These are phyloP conservation scores for Nothopassalora personata DNA, from an alignment of 2,329 filamentous ascomycete species.

Conservation along the genomic window DNA sequence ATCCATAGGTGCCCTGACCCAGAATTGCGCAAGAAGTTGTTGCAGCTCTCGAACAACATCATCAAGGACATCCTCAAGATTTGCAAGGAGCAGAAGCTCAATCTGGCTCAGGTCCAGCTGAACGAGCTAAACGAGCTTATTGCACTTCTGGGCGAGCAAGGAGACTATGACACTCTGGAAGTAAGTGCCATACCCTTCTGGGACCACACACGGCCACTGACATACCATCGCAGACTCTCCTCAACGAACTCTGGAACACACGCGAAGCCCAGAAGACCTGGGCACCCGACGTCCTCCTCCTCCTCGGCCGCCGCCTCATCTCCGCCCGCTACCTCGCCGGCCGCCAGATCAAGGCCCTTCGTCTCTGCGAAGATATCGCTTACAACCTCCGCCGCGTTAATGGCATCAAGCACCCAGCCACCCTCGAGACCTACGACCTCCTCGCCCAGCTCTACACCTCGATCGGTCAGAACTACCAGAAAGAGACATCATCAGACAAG, in stretches of 20 bases:
- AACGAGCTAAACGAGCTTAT: slow-evolving; percentile 44
- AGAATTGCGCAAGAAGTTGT: slow-evolving; percentile 33
- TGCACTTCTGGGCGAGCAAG: slow-evolving; percentile 45
- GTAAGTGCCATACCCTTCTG: slow-evolving; percentile 13
- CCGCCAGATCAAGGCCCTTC: slow-evolving; percentile 40
- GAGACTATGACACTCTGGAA: slow-evolving; percentile 45
- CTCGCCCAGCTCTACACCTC: slow-evolving; percentile 48
- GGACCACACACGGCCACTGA: background rate
- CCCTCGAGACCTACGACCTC: slow-evolving; percentile 47
- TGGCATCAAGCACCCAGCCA: slow-evolving; percentile 44
- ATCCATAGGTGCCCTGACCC: slow-evolving; percentile 26
- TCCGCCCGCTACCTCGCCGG: slow-evolving; percentile 49
- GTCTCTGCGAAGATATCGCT: slow-evolving; percentile 50
- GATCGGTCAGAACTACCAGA: slow-evolving; percentile 36
- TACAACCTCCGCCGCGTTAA: slow-evolving; percentile 53
- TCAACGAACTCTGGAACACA: slow-evolving; percentile 44
- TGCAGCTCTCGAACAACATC: slow-evolving; percentile 37
- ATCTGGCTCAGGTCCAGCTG: slow-evolving; percentile 41
- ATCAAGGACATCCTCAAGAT: slow-evolving; percentile 40
- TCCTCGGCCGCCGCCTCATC: slow-evolving; percentile 50
- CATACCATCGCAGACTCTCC: slow-evolving; percentile 24
- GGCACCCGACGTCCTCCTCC: slow-evolving; percentile 44
- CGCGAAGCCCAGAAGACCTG: slow-evolving; percentile 43
- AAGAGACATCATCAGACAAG: slow-evolving; percentile 34
- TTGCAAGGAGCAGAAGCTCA: slow-evolving; percentile 40